A percentile compares a stretch with the other conserved stretches of the same genome.
These are phyloP conservation scores for Boletellus sp. DNA, from an alignment of 1,284 basidiomycete genomes.

Conservation along the genomic window DNA sequence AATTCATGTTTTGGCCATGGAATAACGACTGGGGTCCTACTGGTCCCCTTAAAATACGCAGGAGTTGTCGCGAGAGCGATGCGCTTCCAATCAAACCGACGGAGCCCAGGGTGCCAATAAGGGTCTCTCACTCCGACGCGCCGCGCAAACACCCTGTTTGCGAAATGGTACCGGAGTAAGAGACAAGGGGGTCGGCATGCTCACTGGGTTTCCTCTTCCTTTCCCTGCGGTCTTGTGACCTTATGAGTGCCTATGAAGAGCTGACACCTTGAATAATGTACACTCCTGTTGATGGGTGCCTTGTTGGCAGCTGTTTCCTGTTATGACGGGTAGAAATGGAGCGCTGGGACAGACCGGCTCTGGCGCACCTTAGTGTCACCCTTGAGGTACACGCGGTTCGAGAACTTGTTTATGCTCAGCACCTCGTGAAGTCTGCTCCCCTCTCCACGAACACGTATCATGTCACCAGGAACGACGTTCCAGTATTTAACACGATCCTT, in stretches of 20 bases:
- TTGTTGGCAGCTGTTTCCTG: constrained; percentile 30
- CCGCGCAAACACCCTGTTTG: constrained; percentile 65
- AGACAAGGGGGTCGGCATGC: constrained; percentile 32
- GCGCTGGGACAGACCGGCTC: constrained; percentile 1
- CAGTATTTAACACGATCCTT: constrained; percentile 76
- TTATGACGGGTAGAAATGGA: constrained; percentile 4
- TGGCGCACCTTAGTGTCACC: constrained; percentile 45
- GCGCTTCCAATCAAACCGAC: constrained; percentile 61
- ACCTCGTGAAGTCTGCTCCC: constrained; percentile 63
- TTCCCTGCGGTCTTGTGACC: constrained; percentile 32
- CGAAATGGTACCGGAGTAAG: constrained; percentile 40
- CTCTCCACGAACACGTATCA: constrained; percentile 66
- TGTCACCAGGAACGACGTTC: constrained; percentile 84
- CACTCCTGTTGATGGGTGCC: constrained; percentile 41
- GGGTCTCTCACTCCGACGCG: constrained; percentile 60
- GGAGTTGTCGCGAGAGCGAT: constrained; percentile 64
- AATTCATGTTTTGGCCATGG: constrained; percentile 62
- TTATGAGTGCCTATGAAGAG: constrained; percentile 65
- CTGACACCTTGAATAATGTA: constrained; percentile 76
- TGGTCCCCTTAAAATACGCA: constrained; percentile 44
- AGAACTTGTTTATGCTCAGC: constrained; percentile 64
- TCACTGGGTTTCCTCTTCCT: constrained; percentile 43
- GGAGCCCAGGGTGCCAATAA: constrained; percentile 49
- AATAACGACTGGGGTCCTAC: constrained; percentile 43
- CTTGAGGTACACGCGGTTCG: constrained; percentile 68